Conservation (phyloP, 2,329 filamentous ascomycete species). For the Ophiostoma pallidulum region DNA sequence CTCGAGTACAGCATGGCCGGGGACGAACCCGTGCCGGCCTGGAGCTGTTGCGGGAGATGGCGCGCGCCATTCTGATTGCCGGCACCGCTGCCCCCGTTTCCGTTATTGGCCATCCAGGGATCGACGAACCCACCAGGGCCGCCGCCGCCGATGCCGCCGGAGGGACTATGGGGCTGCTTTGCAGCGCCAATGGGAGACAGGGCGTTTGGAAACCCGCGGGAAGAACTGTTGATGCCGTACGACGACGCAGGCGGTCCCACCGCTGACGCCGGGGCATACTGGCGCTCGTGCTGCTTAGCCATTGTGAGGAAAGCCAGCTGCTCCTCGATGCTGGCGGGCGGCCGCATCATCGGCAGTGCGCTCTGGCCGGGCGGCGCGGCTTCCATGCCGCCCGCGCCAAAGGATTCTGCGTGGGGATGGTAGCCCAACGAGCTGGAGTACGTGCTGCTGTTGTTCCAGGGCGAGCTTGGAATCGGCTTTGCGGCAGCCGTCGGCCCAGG, state of each 20-base stretch:
- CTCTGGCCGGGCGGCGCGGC: neutral
- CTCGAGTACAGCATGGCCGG: conserved; percentile 19
- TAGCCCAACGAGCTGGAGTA: conserved; percentile 4
- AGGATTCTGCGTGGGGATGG: conserved; percentile 1
- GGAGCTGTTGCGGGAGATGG: conserved; percentile 12
- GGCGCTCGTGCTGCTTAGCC: conserved; percentile 8
- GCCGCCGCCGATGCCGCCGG: neutral
- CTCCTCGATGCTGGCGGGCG: conserved; percentile 12
- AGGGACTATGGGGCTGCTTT: neutral
- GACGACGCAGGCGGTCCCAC: neutral
- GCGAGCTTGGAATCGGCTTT: conserved; percentile 32
- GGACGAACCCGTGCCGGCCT: neutral
- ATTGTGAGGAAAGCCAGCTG: conserved; percentile 12
- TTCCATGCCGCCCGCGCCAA: neutral
- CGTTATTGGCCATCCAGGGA: conserved; percentile 1
- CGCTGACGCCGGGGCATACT: neutral
- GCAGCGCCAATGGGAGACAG: conserved; percentile 14
- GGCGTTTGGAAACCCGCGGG: conserved; percentile 15
- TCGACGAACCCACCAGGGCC: neutral
- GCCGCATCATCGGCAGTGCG: neutral
- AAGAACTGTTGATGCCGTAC: conserved; percentile 4
- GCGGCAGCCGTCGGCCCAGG: neutral
- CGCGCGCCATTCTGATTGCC: neutral
- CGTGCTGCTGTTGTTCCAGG: conserved; percentile 32
- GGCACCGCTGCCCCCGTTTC: neutral